A percentile compares a stretch with the other conserved stretches of the same genome.
Conservation (phyloP, 768 basidiomycete genomes). For the Kwoniella sp. region DNA sequence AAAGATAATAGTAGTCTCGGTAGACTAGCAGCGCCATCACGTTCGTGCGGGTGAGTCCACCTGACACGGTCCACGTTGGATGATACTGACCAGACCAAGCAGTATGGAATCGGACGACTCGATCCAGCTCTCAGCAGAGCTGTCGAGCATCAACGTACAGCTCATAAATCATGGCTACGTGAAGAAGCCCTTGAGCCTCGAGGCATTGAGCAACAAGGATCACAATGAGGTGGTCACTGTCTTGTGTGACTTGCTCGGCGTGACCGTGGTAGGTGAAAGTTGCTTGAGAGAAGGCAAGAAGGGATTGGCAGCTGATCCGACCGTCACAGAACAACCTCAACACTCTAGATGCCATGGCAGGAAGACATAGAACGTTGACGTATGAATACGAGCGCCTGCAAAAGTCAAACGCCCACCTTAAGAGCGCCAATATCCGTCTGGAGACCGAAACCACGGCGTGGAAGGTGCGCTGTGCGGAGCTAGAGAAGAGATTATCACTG, state of each 20-base stretch:
- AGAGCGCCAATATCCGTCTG: conserved; percentile 8
- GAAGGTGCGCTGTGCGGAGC: conserved; percentile 26
- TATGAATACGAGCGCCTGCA: conserved; percentile 35
- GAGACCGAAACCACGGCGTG: conserved; percentile 27
- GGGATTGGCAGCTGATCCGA: no score
- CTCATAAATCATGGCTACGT: conserved; percentile 36
- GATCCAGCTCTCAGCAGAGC: conserved; percentile 3
- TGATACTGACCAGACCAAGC: no score
- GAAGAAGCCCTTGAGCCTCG: conserved; percentile 30
- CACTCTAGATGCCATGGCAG: conserved; percentile 26
- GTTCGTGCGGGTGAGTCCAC: no score
- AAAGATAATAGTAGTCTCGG: no score
- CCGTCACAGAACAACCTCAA: conserved; percentile 29
- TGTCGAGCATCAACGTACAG: conserved; percentile 37
- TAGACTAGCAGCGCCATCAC: no score
- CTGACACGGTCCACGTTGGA: no score
- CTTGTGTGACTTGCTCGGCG: conserved; percentile 35
- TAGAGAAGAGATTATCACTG: conserved; percentile 19
- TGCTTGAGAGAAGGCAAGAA: not conserved
- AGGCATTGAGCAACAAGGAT: conserved; percentile 19
- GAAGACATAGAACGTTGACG: conserved; percentile 29
- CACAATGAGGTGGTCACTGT: conserved; percentile 30
- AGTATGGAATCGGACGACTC: no score
- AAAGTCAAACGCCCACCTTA: conserved; percentile 7
- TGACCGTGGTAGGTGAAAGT: conserved; percentile 23